Conservation (phyloP, 305 asterid species). For the Caryopteris hybrid region DNA sequence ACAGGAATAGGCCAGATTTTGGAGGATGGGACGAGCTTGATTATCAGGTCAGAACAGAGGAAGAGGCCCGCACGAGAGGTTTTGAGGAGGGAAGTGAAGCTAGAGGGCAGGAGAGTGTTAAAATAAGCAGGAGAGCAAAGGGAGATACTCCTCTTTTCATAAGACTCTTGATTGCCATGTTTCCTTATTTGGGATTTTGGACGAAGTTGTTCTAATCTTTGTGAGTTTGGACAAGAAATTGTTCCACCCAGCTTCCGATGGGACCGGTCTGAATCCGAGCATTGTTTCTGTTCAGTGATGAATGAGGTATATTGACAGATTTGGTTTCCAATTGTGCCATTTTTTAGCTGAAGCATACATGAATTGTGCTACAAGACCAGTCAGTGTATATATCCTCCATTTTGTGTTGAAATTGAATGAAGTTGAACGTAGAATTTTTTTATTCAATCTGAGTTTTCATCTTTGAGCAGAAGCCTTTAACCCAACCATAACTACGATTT, state of each 20-base stretch:
- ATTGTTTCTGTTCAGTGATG: neutral
- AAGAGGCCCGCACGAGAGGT: conserved; percentile 17
- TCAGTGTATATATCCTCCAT: neutral
- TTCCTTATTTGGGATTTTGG: conserved; percentile 63
- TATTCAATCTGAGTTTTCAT: neutral
- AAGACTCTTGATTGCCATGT: conserved; percentile 50
- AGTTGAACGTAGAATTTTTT: neutral
- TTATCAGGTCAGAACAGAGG: conserved; percentile 27
- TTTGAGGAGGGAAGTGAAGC: conserved; percentile 12
- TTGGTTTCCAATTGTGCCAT: no score
- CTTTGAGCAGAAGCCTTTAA: neutral
- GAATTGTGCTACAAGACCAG: neutral
- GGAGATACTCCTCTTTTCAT: conserved; percentile 41
- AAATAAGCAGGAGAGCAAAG: conserved; percentile 43
- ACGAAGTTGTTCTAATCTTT: conserved; percentile 33
- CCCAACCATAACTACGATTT: neutral
- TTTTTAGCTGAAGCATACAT: no score
- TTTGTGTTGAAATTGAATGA: neutral
- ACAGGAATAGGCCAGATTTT: conserved; percentile 25
- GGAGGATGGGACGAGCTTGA: conserved; percentile 96
- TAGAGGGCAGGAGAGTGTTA: conserved; percentile 21
- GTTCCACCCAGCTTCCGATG: neutral
- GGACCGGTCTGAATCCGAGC: neutral
- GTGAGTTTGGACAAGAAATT: neutral
- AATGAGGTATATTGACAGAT: conserved; percentile 2